Base-by-base conservation (phyloP, 371 early-diverging fungal species). In the Syncephalastrum sp. region DNA sequence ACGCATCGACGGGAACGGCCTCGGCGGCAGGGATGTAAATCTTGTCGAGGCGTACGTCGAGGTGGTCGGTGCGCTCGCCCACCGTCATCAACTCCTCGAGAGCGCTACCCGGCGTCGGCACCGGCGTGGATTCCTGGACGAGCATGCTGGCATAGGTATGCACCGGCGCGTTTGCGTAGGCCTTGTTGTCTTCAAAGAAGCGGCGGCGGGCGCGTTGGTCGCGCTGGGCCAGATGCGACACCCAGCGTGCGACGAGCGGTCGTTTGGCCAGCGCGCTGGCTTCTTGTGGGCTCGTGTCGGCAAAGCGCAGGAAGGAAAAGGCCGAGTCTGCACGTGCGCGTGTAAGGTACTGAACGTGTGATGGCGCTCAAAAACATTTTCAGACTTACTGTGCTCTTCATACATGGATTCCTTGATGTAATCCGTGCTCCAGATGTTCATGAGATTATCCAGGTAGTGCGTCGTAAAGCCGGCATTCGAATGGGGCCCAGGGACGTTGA, bases 231-330 rank as follows among this genome's bases (percentile, higher is more conserved):
- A 84, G 66, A 61, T 84, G 74, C 2, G 63, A 61, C 8, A 81
- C 63, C 68, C 86, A 84, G 33, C 82, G 73, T 46, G 82, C 67
- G 23, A 83, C 19, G 4, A 87, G 44, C 12, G 72, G 64, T 12
- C 81, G 66, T 15, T 66, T 69, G 51, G 82, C 85, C 17, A 82
- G 54, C n/a, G 76, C 65, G 47, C 75, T 75, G 15, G 82, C 84
- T 43, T 84, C 74, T 6, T 74, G 60, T 0, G 86, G 75, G 1
- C 82, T 80, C 15, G 75, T 78, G 57, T 84, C 84, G 19, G 76
- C 63, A 57, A 90, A 83, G 8, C 87, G 84, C 17, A 87, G 61
- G 59, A 90, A 86, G 5, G 87, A 81, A 59, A 87, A 83, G 21
- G 83, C 65, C 24, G 73, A 19, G 47, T 70, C 70, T 69, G 50